Evolutionary conservation across 1,284 basidiomycete genomes (phyloP).

Genomic region (Boletus semigastroideus): DNA sequence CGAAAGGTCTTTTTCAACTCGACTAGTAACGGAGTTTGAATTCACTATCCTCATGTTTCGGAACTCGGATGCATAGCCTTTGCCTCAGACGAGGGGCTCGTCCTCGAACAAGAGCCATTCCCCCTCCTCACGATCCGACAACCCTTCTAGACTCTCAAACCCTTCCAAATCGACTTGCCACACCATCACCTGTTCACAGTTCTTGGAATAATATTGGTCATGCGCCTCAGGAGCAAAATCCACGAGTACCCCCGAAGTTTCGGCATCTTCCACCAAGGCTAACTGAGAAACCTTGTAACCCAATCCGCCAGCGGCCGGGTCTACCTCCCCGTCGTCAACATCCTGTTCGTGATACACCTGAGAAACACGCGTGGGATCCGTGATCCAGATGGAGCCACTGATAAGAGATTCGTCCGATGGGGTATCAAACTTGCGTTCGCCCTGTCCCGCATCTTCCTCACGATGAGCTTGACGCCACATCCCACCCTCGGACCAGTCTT

Average conservation of each 20-base stretch:
- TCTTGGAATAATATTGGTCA: slow-evolving; percentile 5
- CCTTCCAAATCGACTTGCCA: slow-evolving; percentile 4
- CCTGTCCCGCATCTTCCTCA: slow-evolving; percentile 9
- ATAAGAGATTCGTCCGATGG: slow-evolving; percentile 31
- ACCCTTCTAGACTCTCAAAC: slow-evolving; percentile 14
- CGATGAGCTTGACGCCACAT: slow-evolving; percentile 10
- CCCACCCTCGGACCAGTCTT: slow-evolving; percentile 16
- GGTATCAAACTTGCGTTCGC: slow-evolving; percentile 9
- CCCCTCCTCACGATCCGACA: slow-evolving; percentile 5
- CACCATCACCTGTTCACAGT: slow-evolving; percentile 17
- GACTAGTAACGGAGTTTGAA: slow-evolving; percentile 27
- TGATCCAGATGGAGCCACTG: slow-evolving; percentile 16
- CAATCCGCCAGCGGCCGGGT: slow-evolving; percentile 13
- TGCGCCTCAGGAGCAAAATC: slow-evolving; percentile 4
- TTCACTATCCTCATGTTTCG: slow-evolving; percentile 24
- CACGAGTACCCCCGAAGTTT: slow-evolving; percentile 1
- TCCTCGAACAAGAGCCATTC: slow-evolving; percentile 22
- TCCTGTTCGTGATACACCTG: slow-evolving; percentile 15
- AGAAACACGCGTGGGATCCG: slow-evolving; percentile 13
- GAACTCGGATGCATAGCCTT: slow-evolving; percentile 30
- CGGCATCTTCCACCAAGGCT: slow-evolving; percentile 22
- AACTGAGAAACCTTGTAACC: slow-evolving; percentile 13
- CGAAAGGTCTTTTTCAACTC: too few relatives aligned
- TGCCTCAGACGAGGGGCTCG: slow-evolving; percentile 11
- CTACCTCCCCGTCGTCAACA: slow-evolving; percentile 4